phyloP scores from a whole-genome alignment of 2,329 filamentous ascomycete genomes.

The Thelonectria rubi region DNA sequence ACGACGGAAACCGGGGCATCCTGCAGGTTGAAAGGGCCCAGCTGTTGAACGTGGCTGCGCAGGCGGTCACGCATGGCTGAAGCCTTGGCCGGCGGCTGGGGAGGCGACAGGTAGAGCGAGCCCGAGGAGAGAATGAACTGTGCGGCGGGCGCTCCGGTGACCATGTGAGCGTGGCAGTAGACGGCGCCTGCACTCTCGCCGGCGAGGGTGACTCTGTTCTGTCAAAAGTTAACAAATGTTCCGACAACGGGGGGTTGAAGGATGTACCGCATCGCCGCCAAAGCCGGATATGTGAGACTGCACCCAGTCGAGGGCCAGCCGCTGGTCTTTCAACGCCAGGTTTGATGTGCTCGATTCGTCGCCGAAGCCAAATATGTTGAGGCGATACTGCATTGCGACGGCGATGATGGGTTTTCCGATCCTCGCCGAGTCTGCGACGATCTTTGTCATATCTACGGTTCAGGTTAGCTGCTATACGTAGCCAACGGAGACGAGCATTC shows the following conservation, averaged over 20 bases:
- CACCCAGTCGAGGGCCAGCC: slow-evolving; percentile 46
- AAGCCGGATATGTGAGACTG: slow-evolving; percentile 41
- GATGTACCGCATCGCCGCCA: slow-evolving; percentile 40
- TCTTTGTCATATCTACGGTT: slow-evolving; percentile 43
- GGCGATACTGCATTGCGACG: slow-evolving; percentile 36
- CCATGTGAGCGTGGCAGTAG: slow-evolving; percentile 55
- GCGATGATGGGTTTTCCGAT: slow-evolving; percentile 32
- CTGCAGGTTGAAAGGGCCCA: slow-evolving; percentile 4
- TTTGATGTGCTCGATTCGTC: slow-evolving; percentile 50
- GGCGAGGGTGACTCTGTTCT: slow-evolving; percentile 53
- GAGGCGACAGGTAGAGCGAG: slow-evolving; percentile 53
- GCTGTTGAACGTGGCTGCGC: background rate
- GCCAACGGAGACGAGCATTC: background rate
- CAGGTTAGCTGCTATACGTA: background rate
- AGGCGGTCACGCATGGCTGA: slow-evolving; percentile 13
- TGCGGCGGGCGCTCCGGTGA: slow-evolving; percentile 47
- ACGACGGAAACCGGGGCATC: slow-evolving; percentile 31
- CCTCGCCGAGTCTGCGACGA: slow-evolving; percentile 49
- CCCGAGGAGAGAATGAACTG: slow-evolving; percentile 54
- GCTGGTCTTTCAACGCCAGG: slow-evolving; percentile 48
- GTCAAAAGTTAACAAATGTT: background rate
- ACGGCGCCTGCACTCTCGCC: slow-evolving; percentile 58
- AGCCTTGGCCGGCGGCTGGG: slow-evolving; percentile 42
- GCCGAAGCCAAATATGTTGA: slow-evolving; percentile 52
- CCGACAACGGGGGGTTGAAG: background rate